These are phyloP conservation scores for Capsella bursapastoris DNA, from an alignment of 345 rosid species.

Conservation along the genomic window DNA sequence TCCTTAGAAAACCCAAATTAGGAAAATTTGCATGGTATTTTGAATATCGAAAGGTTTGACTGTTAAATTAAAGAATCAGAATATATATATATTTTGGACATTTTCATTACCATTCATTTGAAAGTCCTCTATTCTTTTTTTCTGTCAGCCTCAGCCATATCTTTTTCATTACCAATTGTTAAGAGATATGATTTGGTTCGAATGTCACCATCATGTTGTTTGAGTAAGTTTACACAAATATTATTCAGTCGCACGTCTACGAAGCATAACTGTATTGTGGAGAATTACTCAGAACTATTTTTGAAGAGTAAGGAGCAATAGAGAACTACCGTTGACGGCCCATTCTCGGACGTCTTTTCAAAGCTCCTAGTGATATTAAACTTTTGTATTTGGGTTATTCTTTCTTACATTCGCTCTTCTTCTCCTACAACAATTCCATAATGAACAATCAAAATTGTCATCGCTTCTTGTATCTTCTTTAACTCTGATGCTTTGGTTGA, in stretches of 20 bases:
- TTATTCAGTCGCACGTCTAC: background rate
- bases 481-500: too few relatives aligned
- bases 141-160: conserved; percentile 3
- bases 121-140: background rate
- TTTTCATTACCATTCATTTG: background rate
- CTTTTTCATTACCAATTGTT: background rate
- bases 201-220: conserved; percentile 11
- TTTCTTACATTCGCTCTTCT: too few relatives aligned
- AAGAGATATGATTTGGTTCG: conserved; percentile 11
- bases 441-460: too few relatives aligned
- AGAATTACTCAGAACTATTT: too few relatives aligned
- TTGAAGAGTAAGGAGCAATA: too few relatives aligned
- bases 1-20: background rate
- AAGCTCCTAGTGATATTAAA: too few relatives aligned
- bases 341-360: too few relatives aligned
- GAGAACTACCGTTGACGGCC: too few relatives aligned
- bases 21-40: conserved; percentile 6
- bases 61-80: background rate
- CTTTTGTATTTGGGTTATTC: too few relatives aligned
- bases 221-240: conserved; percentile 13
- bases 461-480: too few relatives aligned
- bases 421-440: too few relatives aligned
- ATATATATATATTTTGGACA: background rate
- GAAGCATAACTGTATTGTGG: too few relatives aligned
- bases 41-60: conserved; percentile 8